Evolutionary conservation across 2,329 filamentous ascomycete genomes (phyloP).

Genomic region (Alternaria atra): DNA sequence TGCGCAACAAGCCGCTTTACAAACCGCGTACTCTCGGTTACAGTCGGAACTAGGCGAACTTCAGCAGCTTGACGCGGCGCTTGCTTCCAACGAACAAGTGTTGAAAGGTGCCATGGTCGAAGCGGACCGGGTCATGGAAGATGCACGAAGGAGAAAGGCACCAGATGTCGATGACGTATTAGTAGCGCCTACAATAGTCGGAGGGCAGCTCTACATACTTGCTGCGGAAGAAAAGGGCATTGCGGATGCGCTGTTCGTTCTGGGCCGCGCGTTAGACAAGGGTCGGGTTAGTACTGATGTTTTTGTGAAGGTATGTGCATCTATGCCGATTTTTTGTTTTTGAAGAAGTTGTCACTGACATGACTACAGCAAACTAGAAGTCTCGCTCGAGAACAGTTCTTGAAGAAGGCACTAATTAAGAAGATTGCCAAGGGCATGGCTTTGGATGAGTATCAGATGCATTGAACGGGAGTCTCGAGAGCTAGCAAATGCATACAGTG

Average conservation of each 20-base stretch:
- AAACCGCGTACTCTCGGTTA: constrained; percentile 72
- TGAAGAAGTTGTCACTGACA: constrained; percentile 15
- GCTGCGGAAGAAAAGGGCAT: constrained; percentile 89
- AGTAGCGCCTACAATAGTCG: constrained; percentile 92
- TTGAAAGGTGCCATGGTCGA: constrained; percentile 79
- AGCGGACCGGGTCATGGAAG: constrained; percentile 79
- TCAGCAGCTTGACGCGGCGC: constrained; percentile 72
- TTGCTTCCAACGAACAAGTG: constrained; percentile 80
- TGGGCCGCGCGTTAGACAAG: constrained; percentile 77
- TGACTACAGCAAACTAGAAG: constrained; percentile 66
- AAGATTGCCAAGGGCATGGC: constrained; percentile 84
- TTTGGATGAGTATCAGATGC: constrained; percentile 57
- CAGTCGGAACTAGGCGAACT: constrained; percentile 78
- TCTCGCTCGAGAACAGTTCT: constrained; percentile 80
- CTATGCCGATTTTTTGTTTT: neutral
- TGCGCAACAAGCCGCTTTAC: constrained; percentile 81
- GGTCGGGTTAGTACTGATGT: constrained; percentile 75
- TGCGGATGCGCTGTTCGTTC: constrained; percentile 84
- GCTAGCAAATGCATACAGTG: neutral
- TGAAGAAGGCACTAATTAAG: constrained; percentile 81
- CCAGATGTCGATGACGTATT: constrained; percentile 89
- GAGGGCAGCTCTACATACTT: constrained; percentile 88
- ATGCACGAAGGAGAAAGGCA: constrained; percentile 72
- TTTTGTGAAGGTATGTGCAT: constrained; percentile 72
- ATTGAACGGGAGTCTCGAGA: constrained; percentile 15